Base-by-base conservation (phyloP, 352 stramenopile genomes). In the Aphanomyces euteiches region DNA sequence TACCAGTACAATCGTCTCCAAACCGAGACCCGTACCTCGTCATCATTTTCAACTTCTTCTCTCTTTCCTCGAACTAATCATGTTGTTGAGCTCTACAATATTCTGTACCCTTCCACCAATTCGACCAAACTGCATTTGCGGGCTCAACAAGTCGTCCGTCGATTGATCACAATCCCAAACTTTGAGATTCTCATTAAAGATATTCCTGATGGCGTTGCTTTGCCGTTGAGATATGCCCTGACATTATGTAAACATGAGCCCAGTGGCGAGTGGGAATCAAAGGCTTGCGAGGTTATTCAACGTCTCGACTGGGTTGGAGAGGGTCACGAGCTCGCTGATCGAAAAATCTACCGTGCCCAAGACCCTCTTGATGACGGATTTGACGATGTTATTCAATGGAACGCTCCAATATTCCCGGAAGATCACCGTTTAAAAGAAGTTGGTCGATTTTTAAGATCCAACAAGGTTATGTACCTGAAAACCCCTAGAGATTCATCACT, bases 341-440 rank as follows among this genome's bases (percentile, higher is more conserved):
- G 72, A 13, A 50, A 75, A 7, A 56, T 69, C 7, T 63, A 61
- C 66, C 72, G 75, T 76, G 43, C n/a, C 28, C 0, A 54, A 72
- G 7, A 57, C 75, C 41, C 73, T 68, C 4, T 72, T 5, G 28
- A 76, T 21, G 85, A 95, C 67, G 85, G 87, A n/a, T 73, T 95
- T 3, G 77, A 86, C 38, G 78, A 89, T 36, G 74, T 91, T 39
- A 75, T 91, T 28, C 48, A 47, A 64, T 61, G 56, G 7, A 89
- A 80, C 36, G 85, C 90, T 38, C 79, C 74, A 0, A 73, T 93
- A 0, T 94, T 93, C 56, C 84, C 84, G 21, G 34, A 34, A 0
- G 85, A 95, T 38, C 87, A 91, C 65, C 79, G 87, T 47, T 79
- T 92, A 57, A 95, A 94, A 45, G 86, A 95, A 70, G 87, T 92